Evolutionary conservation across 1,284 basidiomycete species (phyloP), one percentile per base, ranked within the genome.

Genomic region (Trametes pubescens): DNA sequence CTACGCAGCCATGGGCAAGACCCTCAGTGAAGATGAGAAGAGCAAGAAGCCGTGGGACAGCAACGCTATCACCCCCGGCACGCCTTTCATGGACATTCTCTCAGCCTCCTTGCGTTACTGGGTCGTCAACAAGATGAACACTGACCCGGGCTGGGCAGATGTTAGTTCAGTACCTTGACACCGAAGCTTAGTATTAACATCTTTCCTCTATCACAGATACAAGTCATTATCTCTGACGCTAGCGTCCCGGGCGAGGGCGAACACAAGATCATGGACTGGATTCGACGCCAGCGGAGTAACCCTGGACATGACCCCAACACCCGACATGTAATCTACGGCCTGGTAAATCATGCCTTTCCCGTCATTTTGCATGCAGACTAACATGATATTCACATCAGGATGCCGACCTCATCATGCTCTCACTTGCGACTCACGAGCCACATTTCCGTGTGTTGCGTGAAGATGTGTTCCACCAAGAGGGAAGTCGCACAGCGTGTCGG

Each of bases 201-300:
- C 4, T 43, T 57, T 52, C 56, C 51, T 14, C 2, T 34, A 2
- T 62, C 43, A 37, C 69, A 95, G 92, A 84, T 98, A 46, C 90
- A 99, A 83, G 93, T 99, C 67, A 91, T 99, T 69, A 95, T 99
- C 65, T 99, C 98, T 2, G 98, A 99, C 72, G 95, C 97, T 2
- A 92, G 93, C 61, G 98, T 99, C 11, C 97, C 97, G 1, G 97
- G 97, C 69, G 98, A 99, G 79, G 98, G 98, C 75, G 98, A 99
- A 78, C 98, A 99, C 81, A 99, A 99, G 82, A 99, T 99, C 71
- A 99, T 99, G 95, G 98, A 99, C 75, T 98, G 89, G 77, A 98
- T 99, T 69, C 86, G 98, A 64, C 86, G 96, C 53, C 96, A 98
- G 74, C 86, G 98, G 54, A 84, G 86, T 52, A 93, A 98, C 74